Conservation (phyloP, 345 rosid species). For the Odontarrhena argentea region DNA sequence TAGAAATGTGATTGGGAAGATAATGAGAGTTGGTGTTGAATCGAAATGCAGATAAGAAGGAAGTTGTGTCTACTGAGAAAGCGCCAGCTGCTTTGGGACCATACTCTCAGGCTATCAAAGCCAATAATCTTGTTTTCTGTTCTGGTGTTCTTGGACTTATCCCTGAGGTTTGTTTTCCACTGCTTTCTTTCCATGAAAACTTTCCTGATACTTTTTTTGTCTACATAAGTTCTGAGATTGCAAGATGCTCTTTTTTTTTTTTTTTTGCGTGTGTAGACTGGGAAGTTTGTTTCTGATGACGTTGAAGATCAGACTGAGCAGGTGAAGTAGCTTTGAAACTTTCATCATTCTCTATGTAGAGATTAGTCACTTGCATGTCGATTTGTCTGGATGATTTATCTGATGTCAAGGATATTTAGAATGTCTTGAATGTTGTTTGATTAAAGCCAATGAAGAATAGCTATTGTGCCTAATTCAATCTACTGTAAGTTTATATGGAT, state of each 20-base stretch:
- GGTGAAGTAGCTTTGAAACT: constrained; percentile 48
- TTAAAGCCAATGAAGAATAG: background rate
- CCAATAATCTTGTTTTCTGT: constrained; percentile 70
- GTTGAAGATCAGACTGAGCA: constrained; percentile 88
- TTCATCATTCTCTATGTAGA: background rate
- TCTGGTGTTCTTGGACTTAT: constrained; percentile 87
- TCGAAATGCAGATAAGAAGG: constrained; percentile 58
- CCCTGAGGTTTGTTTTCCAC: constrained; percentile 64
- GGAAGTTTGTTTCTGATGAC: constrained; percentile 65
- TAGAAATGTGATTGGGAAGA: constrained; percentile 20
- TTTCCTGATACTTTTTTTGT: no score
- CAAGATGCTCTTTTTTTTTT: constrained; percentile 19
- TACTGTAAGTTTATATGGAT: background rate
- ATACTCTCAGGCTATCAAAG: constrained; percentile 87
- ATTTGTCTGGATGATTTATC: constrained; percentile 8
- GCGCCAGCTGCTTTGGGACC: constrained; percentile 97
- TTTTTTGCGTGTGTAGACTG: constrained; percentile 54
- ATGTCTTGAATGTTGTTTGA: constrained; percentile 9
- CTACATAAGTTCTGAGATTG: background rate
- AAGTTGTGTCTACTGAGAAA: constrained; percentile 71
- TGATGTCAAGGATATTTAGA: background rate
- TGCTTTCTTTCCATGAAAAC: background rate
- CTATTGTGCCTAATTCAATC: background rate
- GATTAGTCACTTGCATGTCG: constrained; percentile 25
- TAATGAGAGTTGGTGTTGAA: constrained; percentile 25